phyloP scores from a whole-genome alignment of 768 basidiomycete species.

The Lentinus brumalis region DNA sequence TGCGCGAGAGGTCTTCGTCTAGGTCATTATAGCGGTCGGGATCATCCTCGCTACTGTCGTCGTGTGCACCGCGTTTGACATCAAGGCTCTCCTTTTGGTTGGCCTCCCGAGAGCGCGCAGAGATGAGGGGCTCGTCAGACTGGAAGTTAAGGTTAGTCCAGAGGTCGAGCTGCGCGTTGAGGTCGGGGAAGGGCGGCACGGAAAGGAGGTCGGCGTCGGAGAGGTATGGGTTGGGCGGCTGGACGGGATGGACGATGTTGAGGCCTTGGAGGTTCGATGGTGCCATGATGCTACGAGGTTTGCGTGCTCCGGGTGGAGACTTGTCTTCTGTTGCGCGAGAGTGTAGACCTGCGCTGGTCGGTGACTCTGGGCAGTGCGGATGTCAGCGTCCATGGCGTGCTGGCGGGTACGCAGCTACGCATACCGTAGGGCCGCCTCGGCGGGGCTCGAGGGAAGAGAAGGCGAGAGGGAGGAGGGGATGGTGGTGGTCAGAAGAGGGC shows the following conservation, averaged over 20 bases:
- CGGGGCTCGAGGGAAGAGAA: not conserved
- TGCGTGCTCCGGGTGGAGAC: conserved; percentile 18
- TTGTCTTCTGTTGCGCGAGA: not conserved
- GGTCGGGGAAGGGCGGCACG: conserved; percentile 68
- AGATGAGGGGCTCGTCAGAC: conserved; percentile 62
- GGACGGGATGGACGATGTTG: conserved; percentile 70
- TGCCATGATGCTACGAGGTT: conserved; percentile 44
- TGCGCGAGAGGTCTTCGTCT: conserved; percentile 42
- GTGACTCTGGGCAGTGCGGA: not conserved
- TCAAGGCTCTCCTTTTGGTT: conserved; percentile 28
- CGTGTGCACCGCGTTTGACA: conserved; percentile 7
- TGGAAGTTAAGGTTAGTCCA: conserved; percentile 86
- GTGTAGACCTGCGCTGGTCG: not conserved
- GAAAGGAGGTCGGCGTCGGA: conserved; percentile 60
- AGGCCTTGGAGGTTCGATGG: conserved; percentile 74
- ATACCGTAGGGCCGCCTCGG: conserved; percentile 12
- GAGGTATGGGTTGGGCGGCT: conserved; percentile 38
- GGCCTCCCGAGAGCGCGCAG: conserved; percentile 36
- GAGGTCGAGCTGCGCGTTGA: conserved; percentile 75
- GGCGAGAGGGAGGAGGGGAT: conserved; percentile 2
- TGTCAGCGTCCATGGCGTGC: not conserved
- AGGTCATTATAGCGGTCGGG: conserved; percentile 42
- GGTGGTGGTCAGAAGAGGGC: conserved; percentile 14
- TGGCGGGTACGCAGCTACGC: not conserved
- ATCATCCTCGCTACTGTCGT: conserved; percentile 26